These are phyloP conservation scores for Schizosaccharomyces japonicus DNA, from an alignment of 805 yeast species.

Conservation along the genomic window DNA sequence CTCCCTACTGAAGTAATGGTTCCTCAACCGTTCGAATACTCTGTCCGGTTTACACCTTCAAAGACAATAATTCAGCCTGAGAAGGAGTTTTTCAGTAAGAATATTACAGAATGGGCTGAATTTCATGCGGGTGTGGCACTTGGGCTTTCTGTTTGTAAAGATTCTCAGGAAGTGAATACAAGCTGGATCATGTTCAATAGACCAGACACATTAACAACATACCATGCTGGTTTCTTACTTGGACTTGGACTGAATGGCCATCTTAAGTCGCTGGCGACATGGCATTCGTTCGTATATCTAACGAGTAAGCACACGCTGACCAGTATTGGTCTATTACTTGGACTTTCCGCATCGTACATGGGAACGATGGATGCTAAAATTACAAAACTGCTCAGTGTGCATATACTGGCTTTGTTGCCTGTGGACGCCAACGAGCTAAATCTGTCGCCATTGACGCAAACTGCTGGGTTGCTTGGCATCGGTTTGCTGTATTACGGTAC, in stretches of 20 bases:
- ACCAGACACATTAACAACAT: slow-evolving; percentile 47
- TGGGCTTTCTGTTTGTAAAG: slow-evolving; percentile 51
- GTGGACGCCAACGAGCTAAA: slow-evolving; percentile 74
- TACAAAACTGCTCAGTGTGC: slow-evolving; percentile 79
- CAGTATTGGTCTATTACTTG: slow-evolving; percentile 66
- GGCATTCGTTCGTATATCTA: slow-evolving; percentile 84
- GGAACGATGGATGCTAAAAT: slow-evolving; percentile 70
- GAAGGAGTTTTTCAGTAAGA: slow-evolving; percentile 27
- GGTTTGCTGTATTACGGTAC: slow-evolving; percentile 61
- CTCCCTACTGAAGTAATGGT: slow-evolving; percentile 66
- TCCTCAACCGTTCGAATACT: slow-evolving; percentile 50
- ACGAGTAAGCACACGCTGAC: slow-evolving; percentile 73
- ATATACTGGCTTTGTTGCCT: slow-evolving; percentile 75
- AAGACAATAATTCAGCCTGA: slow-evolving; percentile 40
- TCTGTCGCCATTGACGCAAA: slow-evolving; percentile 59
- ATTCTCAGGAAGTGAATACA: slow-evolving; percentile 49
- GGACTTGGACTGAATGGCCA: slow-evolving; percentile 89
- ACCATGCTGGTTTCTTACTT: slow-evolving; percentile 83
- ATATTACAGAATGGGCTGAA: slow-evolving; percentile 49
- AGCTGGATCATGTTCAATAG: slow-evolving; percentile 80
- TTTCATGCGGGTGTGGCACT: slow-evolving; percentile 83
- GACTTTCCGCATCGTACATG: slow-evolving; percentile 71
- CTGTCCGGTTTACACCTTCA: slow-evolving; percentile 38
- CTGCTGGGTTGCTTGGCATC: slow-evolving; percentile 76
- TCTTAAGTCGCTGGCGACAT: slow-evolving; percentile 58